These are phyloP conservation scores for Leptographium wingfieldii DNA, from an alignment of 2,329 filamentous ascomycete genomes.

Conservation along the genomic window DNA sequence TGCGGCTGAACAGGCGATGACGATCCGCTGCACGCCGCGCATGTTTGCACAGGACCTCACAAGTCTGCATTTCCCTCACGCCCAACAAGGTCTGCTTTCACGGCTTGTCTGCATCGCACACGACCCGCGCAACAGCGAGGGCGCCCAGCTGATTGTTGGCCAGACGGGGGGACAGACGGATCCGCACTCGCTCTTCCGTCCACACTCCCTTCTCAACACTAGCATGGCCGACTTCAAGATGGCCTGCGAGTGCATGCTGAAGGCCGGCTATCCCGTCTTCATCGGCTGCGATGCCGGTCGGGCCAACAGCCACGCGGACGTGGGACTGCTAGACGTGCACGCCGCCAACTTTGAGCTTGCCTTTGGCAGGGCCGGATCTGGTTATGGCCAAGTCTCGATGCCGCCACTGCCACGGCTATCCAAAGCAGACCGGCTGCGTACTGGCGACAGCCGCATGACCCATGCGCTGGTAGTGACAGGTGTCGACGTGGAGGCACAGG, in stretches of 20 bases:
- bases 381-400: background rate
- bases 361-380: background rate
- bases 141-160: background rate
- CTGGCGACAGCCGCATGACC: background rate
- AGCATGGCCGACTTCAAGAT: background rate
- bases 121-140: background rate
- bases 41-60: background rate
- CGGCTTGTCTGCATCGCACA: background rate
- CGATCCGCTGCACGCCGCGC: background rate
- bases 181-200: background rate
- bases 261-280: background rate
- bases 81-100: background rate
- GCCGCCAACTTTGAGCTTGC: background rate
- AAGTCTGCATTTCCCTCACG: background rate
- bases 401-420: background rate
- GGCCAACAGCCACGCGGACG: background rate
- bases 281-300: background rate
- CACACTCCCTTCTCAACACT: background rate
- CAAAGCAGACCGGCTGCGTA: background rate
- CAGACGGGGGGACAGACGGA: background rate
- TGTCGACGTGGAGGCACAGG: background rate
- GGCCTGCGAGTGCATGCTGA: constrained; percentile 1
- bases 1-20: background rate
- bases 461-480: background rate
- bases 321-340: background rate